phyloP scores from a whole-genome alignment of 176 grass and related monocot species.

The Areca catechu region DNA sequence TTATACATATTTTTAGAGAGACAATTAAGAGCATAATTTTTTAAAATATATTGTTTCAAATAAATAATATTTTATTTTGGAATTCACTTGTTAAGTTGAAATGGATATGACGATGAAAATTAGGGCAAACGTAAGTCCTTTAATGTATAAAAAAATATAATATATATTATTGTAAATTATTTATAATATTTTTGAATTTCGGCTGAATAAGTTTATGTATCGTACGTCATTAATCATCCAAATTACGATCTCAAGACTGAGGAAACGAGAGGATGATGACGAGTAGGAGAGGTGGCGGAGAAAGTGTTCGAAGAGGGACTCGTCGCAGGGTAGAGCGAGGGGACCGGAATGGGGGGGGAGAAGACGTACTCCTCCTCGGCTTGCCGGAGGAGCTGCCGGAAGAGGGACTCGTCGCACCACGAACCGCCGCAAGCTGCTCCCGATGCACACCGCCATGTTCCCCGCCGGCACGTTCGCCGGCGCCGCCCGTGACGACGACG shows the following conservation, averaged over 20 bases:
- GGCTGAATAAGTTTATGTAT: no score
- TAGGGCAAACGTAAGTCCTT: no score
- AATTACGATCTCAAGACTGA: slow-evolving; percentile 54
- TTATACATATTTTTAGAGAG: no score
- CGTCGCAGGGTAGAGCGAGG: slow-evolving; percentile 76
- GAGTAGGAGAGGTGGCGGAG: slow-evolving; percentile 53
- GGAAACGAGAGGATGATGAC: slow-evolving; percentile 22
- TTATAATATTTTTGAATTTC: no score
- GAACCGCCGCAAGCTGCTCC: slow-evolving; percentile 56
- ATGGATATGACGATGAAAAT: no score
- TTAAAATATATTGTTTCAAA: no score
- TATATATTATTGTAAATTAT: no score
- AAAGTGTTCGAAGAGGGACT: slow-evolving; percentile 63
- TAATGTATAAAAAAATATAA: no score
- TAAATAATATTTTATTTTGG: no score
- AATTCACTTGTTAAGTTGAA: no score
- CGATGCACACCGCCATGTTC: slow-evolving; percentile 71
- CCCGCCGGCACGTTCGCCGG: slow-evolving; percentile 41
- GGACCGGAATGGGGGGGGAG: slow-evolving; percentile 35
- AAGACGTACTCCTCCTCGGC: slow-evolving; percentile 91
- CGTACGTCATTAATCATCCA: no score
- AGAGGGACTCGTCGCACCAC: slow-evolving; percentile 69
- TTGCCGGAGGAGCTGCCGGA: slow-evolving; percentile 69
- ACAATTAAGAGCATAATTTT: no score
- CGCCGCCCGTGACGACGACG: background rate